Evolutionary conservation across 306 rosid species (phyloP).

Genomic region (Carpinus viminea): DNA sequence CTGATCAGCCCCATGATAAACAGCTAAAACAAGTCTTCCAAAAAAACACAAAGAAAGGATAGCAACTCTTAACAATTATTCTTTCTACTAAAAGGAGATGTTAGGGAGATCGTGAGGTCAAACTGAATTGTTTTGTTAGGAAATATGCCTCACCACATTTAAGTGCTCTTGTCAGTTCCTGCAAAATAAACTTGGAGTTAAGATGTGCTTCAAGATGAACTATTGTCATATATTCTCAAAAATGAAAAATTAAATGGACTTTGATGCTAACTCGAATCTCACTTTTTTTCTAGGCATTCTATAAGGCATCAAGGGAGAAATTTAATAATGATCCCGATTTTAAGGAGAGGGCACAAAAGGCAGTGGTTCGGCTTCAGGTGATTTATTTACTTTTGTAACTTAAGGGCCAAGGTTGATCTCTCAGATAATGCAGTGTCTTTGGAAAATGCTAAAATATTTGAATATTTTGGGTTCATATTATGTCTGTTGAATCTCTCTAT

Average conservation of each 20-base stretch:
- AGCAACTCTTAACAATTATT: background rate
- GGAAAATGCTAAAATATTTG: background rate
- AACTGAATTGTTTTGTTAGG: background rate
- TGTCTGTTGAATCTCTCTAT: background rate
- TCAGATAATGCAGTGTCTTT: conserved; percentile 3
- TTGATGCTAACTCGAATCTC: conserved; percentile 22
- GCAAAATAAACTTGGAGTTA: no score
- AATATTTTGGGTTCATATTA: background rate
- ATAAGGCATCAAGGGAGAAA: conserved; percentile 83
- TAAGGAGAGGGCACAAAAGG: conserved; percentile 83
- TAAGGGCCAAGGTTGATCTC: background rate
- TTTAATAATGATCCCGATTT: conserved; percentile 82
- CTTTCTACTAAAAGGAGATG: background rate
- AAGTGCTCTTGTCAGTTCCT: conserved; percentile 4
- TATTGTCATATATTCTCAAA: background rate
- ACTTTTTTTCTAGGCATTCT: conserved; percentile 56
- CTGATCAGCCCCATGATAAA: no score
- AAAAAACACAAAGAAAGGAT: no score
- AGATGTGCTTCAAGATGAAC: background rate
- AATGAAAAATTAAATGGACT: conserved; percentile 10
- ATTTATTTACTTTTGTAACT: conserved; percentile 14
- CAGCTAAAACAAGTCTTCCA: no score
- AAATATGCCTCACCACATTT: conserved; percentile 4
- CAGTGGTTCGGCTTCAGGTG: conserved; percentile 92
- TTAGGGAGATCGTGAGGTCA: background rate